Base-by-base conservation (phyloP, 257 asterid species). In the Dorcoceras hygrometricum region DNA sequence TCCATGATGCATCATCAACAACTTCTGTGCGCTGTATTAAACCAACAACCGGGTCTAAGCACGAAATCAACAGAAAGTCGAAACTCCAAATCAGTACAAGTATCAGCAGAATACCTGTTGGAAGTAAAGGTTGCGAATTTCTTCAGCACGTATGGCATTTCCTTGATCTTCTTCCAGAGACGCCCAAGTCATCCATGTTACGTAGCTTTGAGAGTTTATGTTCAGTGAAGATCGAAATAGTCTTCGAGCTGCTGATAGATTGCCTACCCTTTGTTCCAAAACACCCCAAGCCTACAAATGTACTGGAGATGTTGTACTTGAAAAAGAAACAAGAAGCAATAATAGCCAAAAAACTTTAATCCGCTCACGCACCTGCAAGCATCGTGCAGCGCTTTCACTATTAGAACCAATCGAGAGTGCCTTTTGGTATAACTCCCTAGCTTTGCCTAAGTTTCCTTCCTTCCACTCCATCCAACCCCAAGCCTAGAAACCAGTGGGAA, bases 381-480 rank as follows among this genome's bases (percentile, higher is more conserved):
- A 93, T 12, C 96, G 95, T 0, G 96, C 95, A 39, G 99, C 96
- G 28, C 96, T 86, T 71, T 90, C 97, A 5, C 67, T 90, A 0
- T 84, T 78, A 19, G 90, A 69, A 76, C 83, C 70, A 54, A 93
- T 90, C 18, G 97, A 88, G 4, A 93, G 63, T 28, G 96, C 99
- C 58, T 69, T 86, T 55, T 78, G 95, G 84, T 93, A 93, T 36
- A 88, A 77, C 73, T 93, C 89, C 71, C 99, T 74, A 55, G 97
- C 99, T 7, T 83, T 86, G 9, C 80, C 62, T 73, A 90, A 63
- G 78, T 88, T 88, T n/a, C 99, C 99, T 80, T 93, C 99, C 78
- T 93, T 93, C 99, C 99, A 90, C 59, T 93, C 99, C 97, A 88
- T 86, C 99, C 99, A 93, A 62, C 99, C 99, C 99, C 99, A 93